Base-by-base conservation (phyloP, 179 eudicot species). In the Spinacia oleracea region DNA sequence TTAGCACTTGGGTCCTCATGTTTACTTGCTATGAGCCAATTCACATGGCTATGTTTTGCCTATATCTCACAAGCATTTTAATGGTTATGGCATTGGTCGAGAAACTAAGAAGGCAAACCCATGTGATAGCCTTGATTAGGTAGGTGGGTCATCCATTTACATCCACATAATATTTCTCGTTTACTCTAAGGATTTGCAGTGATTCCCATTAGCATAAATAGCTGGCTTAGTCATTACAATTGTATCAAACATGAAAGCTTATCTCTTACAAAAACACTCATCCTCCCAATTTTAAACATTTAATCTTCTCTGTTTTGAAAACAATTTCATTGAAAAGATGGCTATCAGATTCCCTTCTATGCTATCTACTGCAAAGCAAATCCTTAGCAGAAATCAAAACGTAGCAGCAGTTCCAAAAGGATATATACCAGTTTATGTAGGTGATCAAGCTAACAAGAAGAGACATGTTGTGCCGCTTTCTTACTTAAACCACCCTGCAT, bases 371-470 rank as follows among this genome's bases (percentile, higher is more conserved):
- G 72, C 86, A 27, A 81, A 85, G 81, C 78, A 80, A 79, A 78
- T 83, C 21, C 72, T 80, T 58, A 9, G 34, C 20, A 84, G 65
- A 59, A 31, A 67, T 59, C 73, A 55, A 56, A 68, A 77, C n/a
- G n/a, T n/a, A 27, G 77, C 64, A 81, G 78, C 69, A 79, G 87
- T 88, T n/a, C 88, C 86, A 20, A 86, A 81, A 38, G 87, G 88
- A 2, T 64, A 81, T 29, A 15, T 82, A 11, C 79, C 85, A 9
- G 89, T 87, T 32, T 85, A 85, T 29, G 87, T 87, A 6, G 91
- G 91, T 6, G 86, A 87, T 32, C 31, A 76, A 10, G 80, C 67
- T 20, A 79, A 80, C 4, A 85, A 78, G 84, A 83, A 74, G 75
- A 43, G 83, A 59, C 83, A 43, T 73, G 51, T 80, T 59, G 78